phyloP scores from a whole-genome alignment of 148 eudicot genomes.

The Rhododendron kiyosumense region DNA sequence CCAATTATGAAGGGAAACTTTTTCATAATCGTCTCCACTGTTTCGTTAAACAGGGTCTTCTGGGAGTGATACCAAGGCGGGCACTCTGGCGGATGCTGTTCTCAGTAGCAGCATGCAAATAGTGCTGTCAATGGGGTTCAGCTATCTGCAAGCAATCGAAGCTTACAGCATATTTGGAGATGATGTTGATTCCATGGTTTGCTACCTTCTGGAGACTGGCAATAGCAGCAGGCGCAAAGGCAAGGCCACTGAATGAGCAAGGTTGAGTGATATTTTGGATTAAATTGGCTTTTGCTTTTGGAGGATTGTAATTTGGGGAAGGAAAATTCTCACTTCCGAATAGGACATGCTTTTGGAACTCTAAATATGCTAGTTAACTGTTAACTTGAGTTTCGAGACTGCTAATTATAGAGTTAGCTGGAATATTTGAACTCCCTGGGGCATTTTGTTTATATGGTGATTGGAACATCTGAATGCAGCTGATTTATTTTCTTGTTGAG shows the following conservation, averaged over 20 bases:
- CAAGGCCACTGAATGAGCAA: conserved; percentile 72
- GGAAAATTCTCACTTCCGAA: not conserved
- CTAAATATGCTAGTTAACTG: not conserved
- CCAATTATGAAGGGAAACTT: not conserved
- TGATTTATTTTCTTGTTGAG: conserved; percentile 1
- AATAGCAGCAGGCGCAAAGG: conserved; percentile 76
- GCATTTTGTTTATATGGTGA: not conserved
- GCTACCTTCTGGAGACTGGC: conserved; percentile 77
- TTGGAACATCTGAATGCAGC: not conserved
- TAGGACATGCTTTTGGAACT: not conserved
- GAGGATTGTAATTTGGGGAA: not conserved
- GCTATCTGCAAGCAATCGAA: conserved; percentile 81
- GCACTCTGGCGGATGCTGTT: conserved; percentile 21
- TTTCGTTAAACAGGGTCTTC: conserved; percentile 46
- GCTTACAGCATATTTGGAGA: conserved; percentile 95
- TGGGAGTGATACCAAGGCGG: conserved; percentile 43
- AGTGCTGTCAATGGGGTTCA: conserved; percentile 90
- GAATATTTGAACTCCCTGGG: not conserved
- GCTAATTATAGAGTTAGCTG: not conserved
- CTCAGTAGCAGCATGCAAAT: conserved; percentile 70
- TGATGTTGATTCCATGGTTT: conserved; percentile 90
- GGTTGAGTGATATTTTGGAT: not conserved
- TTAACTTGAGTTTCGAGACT: not conserved
- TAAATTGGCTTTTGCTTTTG: not conserved
- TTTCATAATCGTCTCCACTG: not conserved